Evolutionary conservation across 2,329 filamentous ascomycete species (phyloP), one percentile per base, ranked within the genome.

Genomic region (Ophiostoma montium): DNA sequence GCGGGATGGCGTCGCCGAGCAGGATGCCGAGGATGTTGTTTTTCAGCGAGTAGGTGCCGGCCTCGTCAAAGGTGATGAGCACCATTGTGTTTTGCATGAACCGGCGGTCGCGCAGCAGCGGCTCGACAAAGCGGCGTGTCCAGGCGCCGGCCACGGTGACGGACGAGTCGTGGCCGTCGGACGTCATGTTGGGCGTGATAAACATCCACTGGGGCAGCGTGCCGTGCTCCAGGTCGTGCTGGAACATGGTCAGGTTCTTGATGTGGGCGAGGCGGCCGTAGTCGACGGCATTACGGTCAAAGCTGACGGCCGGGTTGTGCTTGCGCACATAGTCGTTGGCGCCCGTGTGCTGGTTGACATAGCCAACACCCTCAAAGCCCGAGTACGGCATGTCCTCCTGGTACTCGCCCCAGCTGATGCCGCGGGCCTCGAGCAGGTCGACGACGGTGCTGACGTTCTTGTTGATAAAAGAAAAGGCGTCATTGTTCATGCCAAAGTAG

Each of bases 251-350:
- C 51, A 86, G 68, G 65, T 86, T 88, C 72, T 90, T 90, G 64
- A 85, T 81, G 60, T 78, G 72, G 6, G 74, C 71, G 1, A 85
- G 68, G 23, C 84, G 79, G 18, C 76, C 70, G 27, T 70, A 62
- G 46, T 71, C 73, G 47, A 71, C 67, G 51, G 80, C 73, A 47
- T 84, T 71, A 33, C 74, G 76, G 61, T 87, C 74, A 64, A 77
- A 86, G 49, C 82, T 68, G 50, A 89, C 67, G 15, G 71, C 65
- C 44, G 75, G 69, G 63, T 89, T 87, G 67, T 92, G 86, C 67
- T 92, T 90, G 60, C 86, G 80, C 8, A 90, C 84, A 61, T 92
- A 92, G 66, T 82, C 78, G 58, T 88, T 84, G 45, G 74, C 71
- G 30, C 75, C 74, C 3, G 74, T 84, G 56, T 76, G 53, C 55